Conservation (phyloP, 78 protist genomes). For the Creolimax fragrantissima region DNA sequence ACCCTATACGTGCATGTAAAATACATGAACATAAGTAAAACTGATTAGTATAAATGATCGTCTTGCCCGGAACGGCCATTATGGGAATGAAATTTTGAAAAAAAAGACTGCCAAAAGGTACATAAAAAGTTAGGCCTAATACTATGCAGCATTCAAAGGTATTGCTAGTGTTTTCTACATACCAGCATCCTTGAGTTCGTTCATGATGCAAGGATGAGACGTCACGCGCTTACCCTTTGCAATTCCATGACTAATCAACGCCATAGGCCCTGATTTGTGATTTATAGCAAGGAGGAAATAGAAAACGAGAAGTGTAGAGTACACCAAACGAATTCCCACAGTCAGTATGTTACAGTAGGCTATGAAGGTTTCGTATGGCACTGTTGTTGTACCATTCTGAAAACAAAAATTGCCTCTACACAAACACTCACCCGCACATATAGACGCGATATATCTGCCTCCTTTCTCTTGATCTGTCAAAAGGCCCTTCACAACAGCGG, state of each 20-base stretch:
- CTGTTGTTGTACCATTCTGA: background rate
- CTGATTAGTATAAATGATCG: background rate
- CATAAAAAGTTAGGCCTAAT: too few species aligned
- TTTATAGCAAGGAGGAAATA: background rate
- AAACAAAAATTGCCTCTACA: background rate
- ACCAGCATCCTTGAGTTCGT: background rate
- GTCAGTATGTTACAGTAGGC: background rate
- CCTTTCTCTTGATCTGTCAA: background rate
- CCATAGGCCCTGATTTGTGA: background rate
- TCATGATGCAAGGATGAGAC: background rate
- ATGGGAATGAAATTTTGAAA: too few species aligned
- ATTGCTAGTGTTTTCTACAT: too few species aligned
- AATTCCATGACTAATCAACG: background rate
- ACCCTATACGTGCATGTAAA: background rate
- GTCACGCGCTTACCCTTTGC: background rate
- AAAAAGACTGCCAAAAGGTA: too few species aligned
- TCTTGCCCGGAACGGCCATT: too few species aligned
- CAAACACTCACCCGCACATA: slow-evolving; percentile 11
- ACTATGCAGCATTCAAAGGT: too few species aligned
- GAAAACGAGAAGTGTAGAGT: background rate
- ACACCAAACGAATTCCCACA: background rate
- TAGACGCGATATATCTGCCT: background rate
- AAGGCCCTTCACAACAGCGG: background rate
- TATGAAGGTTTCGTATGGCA: background rate
- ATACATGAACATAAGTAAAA: background rate